Base-by-base conservation (phyloP, 2,329 filamentous ascomycete genomes). In the Alternaria brassicae region DNA sequence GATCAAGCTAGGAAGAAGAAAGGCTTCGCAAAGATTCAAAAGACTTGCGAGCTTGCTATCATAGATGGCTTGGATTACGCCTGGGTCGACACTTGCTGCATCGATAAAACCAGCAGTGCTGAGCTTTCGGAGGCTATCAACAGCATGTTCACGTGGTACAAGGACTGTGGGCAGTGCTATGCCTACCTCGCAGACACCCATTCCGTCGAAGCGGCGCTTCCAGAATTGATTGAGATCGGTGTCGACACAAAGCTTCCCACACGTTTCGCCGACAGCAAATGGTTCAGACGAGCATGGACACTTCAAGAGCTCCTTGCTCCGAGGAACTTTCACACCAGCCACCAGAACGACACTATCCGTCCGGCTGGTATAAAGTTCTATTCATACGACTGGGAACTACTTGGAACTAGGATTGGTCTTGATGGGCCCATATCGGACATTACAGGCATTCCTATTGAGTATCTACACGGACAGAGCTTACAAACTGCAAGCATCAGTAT, bases 71-170 rank as follows among this genome's bases (percentile, higher is more conserved):
- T 60, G 3, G 25, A 55, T 0, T 69, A 60, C 1, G 48, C 48
- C 1, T 71, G 66, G 64, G 55, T 68, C 1, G 65, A 70, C 23
- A 67, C 62, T 1, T 71, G 65, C 15, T 67, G 68, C 25, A 71
- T 71, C n/a, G 62, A 71, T n/a, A 69, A 70, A 21, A 57, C 36
- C 3, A 67, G 61, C 2, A 66, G 52, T 9, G 60, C 60, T 10
- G 59, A 67, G 21, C 51, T 67, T 2, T 63, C 59, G 2, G 60
- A 65, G 17, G 63, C 62, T 7, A 67, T 67, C 34, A 62, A 68
- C 30, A 65, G 59, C 1, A 62, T 67, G 62, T 69, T 66, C 12
- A n/a, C 50, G 1, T 71, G 63, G 60, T 71, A 72, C 10, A 49
- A 36, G 28, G 6, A 53, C 3, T 60, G 62, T 0, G 13, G 2